Percentiles rank a stretch among this genome's conserved stretches.
These are phyloP conservation scores for Hypoxylon sp. DNA, from an alignment of 2,329 filamentous ascomycete genomes.

Conservation along the genomic window DNA sequence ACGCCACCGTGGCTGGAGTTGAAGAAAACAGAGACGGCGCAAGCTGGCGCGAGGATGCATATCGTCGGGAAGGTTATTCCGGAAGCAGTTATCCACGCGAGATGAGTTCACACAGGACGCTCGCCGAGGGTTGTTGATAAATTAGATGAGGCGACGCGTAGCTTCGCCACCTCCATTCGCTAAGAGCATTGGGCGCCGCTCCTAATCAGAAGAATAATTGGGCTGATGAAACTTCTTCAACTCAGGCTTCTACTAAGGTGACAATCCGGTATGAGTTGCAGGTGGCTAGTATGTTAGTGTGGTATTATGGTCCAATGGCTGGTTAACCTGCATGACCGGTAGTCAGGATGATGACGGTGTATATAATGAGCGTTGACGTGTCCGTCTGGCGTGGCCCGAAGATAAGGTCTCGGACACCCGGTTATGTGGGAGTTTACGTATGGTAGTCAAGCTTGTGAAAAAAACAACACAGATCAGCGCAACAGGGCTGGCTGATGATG, in stretches of 20 bases:
- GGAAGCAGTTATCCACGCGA: background rate
- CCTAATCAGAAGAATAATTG: constrained; percentile 10
- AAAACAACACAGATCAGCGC: constrained; percentile 23
- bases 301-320: background rate
- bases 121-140: constrained; percentile 2
- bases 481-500: constrained; percentile 21
- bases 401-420: background rate
- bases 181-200: constrained; percentile 10
- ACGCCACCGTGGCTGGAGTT: background rate
- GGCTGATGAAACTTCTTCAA: background rate
- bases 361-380: constrained; percentile 18
- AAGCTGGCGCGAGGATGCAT: background rate
- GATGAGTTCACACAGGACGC: background rate
- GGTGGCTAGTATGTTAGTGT: constrained; percentile 4
- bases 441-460: constrained; percentile 3
- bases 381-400: constrained; percentile 5
- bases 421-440: constrained; percentile 6
- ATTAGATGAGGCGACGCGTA: constrained; percentile 1
- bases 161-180: background rate
- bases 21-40: background rate
- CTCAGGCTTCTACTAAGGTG: constrained; percentile 3
- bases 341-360: constrained; percentile 9
- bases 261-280: constrained; percentile 10
- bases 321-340: constrained; percentile 8
- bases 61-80: background rate